Percentiles rank a stretch among this genome's conserved stretches.
Conservation (phyloP, 768 basidiomycete species). For the Candolleomyces eurysporus region DNA sequence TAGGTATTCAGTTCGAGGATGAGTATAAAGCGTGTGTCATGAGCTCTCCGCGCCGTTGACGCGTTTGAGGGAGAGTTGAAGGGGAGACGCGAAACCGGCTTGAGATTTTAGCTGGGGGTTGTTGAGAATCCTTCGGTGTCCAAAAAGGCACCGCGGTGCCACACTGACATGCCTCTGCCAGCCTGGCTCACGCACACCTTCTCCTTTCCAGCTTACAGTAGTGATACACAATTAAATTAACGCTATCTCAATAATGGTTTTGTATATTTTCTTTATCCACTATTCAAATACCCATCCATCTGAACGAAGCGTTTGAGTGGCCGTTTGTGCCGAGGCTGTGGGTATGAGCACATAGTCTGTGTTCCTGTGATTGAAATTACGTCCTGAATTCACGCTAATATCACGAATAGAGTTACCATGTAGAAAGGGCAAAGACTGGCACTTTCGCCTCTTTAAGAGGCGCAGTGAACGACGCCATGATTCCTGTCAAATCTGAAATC, state of each 20-base stretch:
- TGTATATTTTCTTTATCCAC: slow-evolving; percentile 15
- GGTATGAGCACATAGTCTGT: slow-evolving; percentile 66
- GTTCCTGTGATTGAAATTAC: slow-evolving; percentile 40
- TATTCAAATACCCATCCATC: slow-evolving; percentile 54
- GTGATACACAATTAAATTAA: background rate
- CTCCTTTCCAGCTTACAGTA: background rate
- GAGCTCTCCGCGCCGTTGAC: background rate
- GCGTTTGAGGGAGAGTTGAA: background rate
- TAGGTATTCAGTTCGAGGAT: slow-evolving; percentile 27
- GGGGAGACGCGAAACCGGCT: background rate
- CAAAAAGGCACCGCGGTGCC: background rate
- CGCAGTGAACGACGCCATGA: slow-evolving; percentile 47
- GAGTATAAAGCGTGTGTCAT: background rate
- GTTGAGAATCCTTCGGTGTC: background rate
- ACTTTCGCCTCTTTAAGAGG: slow-evolving; percentile 52
- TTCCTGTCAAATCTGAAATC: background rate
- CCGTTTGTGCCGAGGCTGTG: slow-evolving; percentile 36
- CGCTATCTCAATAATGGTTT: background rate
- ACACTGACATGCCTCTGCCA: background rate
- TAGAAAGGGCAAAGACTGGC: slow-evolving; percentile 60
- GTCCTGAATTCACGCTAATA: background rate
- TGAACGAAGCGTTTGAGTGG: slow-evolving; percentile 37
- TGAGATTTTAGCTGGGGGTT: background rate
- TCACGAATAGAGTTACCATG: slow-evolving; percentile 42
- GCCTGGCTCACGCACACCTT: background rate